A percentile compares a stretch with the other conserved stretches of the same genome.
phyloP scores from a whole-genome alignment of 805 yeast species.

The Candida andamanensis region DNA sequence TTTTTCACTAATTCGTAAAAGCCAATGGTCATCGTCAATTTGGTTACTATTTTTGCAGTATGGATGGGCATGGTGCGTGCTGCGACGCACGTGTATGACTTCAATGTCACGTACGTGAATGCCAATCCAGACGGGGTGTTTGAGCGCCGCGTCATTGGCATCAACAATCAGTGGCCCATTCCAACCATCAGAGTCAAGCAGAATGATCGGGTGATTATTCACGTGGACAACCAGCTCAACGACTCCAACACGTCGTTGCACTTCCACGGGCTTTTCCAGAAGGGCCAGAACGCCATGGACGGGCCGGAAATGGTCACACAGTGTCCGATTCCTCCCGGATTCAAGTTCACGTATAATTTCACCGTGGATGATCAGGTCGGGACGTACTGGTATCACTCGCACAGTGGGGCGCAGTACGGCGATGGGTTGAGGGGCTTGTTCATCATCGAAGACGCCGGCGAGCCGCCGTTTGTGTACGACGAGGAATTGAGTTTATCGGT shows the following conservation, averaged over 20 bases:
- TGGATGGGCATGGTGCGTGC: slow-evolving; percentile 13
- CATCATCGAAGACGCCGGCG: slow-evolving; percentile 43
- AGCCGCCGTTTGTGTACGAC: slow-evolving; percentile 52
- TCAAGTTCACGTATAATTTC: slow-evolving; percentile 34
- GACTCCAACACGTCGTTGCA: slow-evolving; percentile 38
- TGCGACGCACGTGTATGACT: slow-evolving; percentile 28
- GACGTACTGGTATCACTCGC: slow-evolving; percentile 72
- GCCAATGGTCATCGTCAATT: no score
- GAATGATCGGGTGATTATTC: slow-evolving; percentile 37
- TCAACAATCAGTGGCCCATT: slow-evolving; percentile 47
- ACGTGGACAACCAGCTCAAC: slow-evolving; percentile 27
- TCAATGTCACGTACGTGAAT: slow-evolving; percentile 31
- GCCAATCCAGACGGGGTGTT: slow-evolving; percentile 56
- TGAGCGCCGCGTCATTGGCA: slow-evolving; percentile 50
- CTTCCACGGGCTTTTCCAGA: slow-evolving; percentile 43
- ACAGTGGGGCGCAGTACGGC: slow-evolving; percentile 69
- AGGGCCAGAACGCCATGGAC: slow-evolving; percentile 36
- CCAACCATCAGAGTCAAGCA: slow-evolving; percentile 35
- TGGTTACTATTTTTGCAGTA: neutral
- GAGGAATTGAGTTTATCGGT: slow-evolving; percentile 68
- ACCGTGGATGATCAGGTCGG: slow-evolving; percentile 32
- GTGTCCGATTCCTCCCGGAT: slow-evolving; percentile 41
- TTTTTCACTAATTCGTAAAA: no score
- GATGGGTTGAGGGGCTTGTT: slow-evolving; percentile 73
- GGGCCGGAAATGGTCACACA: slow-evolving; percentile 44